These are phyloP conservation scores for Schwanniomyces yamadae DNA, from an alignment of 805 yeast species.

Conservation along the genomic window DNA sequence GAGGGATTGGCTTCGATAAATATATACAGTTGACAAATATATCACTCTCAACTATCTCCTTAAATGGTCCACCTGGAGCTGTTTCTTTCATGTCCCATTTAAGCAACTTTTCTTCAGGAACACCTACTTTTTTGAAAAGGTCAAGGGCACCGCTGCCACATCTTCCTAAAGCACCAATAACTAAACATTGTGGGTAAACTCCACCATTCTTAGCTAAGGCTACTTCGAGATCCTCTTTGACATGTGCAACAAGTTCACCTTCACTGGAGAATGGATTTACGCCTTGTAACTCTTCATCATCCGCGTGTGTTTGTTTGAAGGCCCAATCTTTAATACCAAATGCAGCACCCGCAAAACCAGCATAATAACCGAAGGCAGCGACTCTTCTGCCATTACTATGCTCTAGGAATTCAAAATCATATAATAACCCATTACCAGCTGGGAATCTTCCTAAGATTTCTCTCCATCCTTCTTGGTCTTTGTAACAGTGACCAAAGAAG, in stretches of 20 bases:
- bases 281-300: slow-evolving; percentile 69
- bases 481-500: slow-evolving; percentile 98
- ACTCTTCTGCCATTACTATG: slow-evolving; percentile 97
- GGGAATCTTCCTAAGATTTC: slow-evolving; percentile 88
- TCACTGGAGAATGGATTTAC: slow-evolving; percentile 84
- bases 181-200: slow-evolving; percentile 71
- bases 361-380: slow-evolving; percentile 99
- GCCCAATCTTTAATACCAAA: slow-evolving; percentile 94
- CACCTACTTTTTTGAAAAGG: slow-evolving; percentile 75
- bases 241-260: slow-evolving; percentile 66
- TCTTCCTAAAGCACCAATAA: slow-evolving; percentile 97
- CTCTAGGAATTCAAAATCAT: slow-evolving; percentile 92
- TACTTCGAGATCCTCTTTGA: slow-evolving; percentile 53
- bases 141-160: slow-evolving; percentile 98
- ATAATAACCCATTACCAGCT: slow-evolving; percentile 84
- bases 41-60: slow-evolving; percentile 84
- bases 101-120: slow-evolving; percentile 77
- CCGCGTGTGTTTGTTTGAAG: slow-evolving; percentile 74
- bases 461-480: slow-evolving; percentile 96
- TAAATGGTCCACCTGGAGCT: slow-evolving; percentile 94
- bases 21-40: slow-evolving; percentile 96
- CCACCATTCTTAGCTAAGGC: slow-evolving; percentile 62
- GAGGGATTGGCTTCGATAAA: slow-evolving; percentile 89
- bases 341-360: slow-evolving; percentile 99
- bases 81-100: slow-evolving; percentile 99